Percentiles rank a stretch among this genome's conserved stretches.
These are phyloP conservation scores for Colletotrichum aenigma DNA, from an alignment of 2,329 filamentous ascomycete genomes.

Conservation along the genomic window DNA sequence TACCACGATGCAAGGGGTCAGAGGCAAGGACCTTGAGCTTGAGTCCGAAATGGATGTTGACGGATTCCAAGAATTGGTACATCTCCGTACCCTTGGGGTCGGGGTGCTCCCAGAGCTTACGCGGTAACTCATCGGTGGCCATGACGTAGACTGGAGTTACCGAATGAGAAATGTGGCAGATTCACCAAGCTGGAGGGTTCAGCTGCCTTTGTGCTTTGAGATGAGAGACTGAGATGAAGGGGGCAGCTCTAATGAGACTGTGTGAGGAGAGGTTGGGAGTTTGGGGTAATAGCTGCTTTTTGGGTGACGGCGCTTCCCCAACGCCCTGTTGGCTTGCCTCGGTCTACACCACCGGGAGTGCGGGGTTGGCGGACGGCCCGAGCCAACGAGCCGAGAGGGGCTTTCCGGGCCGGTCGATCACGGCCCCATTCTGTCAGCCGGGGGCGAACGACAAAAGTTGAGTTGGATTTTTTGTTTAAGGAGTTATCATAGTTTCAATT, in stretches of 20 bases:
- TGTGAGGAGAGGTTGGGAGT: background rate
- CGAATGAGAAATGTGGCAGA: background rate
- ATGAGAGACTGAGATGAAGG: background rate
- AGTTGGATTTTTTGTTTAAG: too few species aligned
- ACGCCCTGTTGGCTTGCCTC: conserved; percentile 3
- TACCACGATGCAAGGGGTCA: background rate
- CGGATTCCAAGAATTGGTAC: conserved; percentile 68
- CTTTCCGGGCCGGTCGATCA: background rate
- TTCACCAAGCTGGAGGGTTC: background rate
- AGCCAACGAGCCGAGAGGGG: background rate
- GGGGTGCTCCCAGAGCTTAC: conserved; percentile 73
- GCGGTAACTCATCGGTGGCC: conserved; percentile 44
- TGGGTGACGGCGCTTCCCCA: conserved; percentile 6
- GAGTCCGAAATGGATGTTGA: conserved; percentile 63
- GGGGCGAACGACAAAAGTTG: background rate
- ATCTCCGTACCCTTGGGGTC: conserved; percentile 66
- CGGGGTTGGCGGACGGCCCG: conserved; percentile 12
- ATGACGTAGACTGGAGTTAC: conserved; percentile 22
- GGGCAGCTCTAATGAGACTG: background rate
- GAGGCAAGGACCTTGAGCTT: conserved; percentile 56
- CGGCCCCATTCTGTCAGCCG: background rate
- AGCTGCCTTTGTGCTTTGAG: background rate
- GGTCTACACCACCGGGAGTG: conserved; percentile 14
- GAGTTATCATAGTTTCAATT: accelerated
- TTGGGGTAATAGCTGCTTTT: background rate